Base-by-base conservation (phyloP, 257 asterid species). In the Ajuga chamaepitys region DNA sequence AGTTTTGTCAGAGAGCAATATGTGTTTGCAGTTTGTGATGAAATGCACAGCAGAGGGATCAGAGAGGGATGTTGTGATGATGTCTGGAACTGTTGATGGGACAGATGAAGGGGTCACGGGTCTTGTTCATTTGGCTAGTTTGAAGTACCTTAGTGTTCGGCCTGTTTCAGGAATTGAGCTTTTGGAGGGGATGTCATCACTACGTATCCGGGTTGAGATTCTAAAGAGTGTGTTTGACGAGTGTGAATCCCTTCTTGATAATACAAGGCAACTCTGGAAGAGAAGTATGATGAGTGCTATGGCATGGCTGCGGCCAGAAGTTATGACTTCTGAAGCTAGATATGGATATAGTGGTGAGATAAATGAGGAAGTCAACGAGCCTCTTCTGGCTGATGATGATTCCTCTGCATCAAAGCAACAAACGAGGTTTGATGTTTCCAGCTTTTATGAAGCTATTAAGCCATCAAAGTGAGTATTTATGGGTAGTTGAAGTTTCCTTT, bases 301-400 rank as follows among this genome's bases (percentile, higher is more conserved):
- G 95, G 80, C 91, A 52, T 93, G 99, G 97, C 77, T 89, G 74
- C 84, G 96, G 66, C 99, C 97, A 0, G 99, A 89, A 77, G 95
- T 89, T 63, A 67, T 85, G 87, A 86, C 95, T 75, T 88, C 99
- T 3, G 97, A 93, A 76, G 83, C 88, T 67, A 86, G 96, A 70
- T 93, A 93, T 70, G 89, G 96, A 63, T 76, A 62, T 70, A 55
- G 20, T 62, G 73, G 70, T 24, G 75, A 44, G 42, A 62, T 60
- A 21, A 22, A 69, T 51, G 26, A 28, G 69, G 85, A 76, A 64
- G 69, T 42, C 45, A 87, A 75, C 65, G 75, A 71, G 26, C 68
- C 78, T 73, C 22, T 66, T 58, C 70, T 65, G 18, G 62, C 32
- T 7, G 80, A 72, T 72, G 78, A 44, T 67, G 82, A 76, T 55